Evolutionary conservation across 164 flowering plant species (phyloP), one percentile per base, ranked within the genome.

Genomic region (Sextonia rubra): DNA sequence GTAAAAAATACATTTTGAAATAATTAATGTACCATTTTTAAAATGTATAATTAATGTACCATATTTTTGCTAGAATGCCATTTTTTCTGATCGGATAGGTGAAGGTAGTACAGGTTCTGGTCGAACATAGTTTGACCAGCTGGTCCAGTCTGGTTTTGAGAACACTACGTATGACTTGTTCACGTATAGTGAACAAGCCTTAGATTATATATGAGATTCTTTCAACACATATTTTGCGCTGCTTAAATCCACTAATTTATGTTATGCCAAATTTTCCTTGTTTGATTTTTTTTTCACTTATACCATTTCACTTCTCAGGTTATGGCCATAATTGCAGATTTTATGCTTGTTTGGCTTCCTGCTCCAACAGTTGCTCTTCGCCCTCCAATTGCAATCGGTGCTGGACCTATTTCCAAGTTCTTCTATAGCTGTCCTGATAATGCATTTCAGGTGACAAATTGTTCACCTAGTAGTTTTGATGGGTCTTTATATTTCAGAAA

Each of bases 341-440:
- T 95, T 85, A 95, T 95, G 99, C 97, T 95, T 74, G 99, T 95
- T 48, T 95, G 86, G 82, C 97, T 95, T 76, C 99, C 99, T 62
- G 99, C 99, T 47, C 99, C 99, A 15, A 95, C 99, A 64, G 90
- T 95, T 72, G 83, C 97, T 83, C 97, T 95, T 62, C 87, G 92
- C n/a, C 84, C 94, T 37, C 84, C 97, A 62, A 83, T 91, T 68
- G 82, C 87, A 61, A 69, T 82, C 12, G 85, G 74, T 77, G 98
- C 97, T 64, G 99, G 99, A 69, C 71, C 83, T n/a, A 77, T 95
- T 77, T 82, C 99, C 64, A 90, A 87, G 80, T 95, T 91, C 80
- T 93, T 95, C 83, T 74, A 86, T 69, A 79, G 75, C 74, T 95
- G 98, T 77, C 99, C 99, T 55, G 99, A 91, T 64, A 95, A 95